Percentiles rank a stretch among this genome's conserved stretches.
These are phyloP conservation scores for Aaosphaeria arxii DNA, from an alignment of 2,329 filamentous ascomycete genomes.

Conservation along the genomic window DNA sequence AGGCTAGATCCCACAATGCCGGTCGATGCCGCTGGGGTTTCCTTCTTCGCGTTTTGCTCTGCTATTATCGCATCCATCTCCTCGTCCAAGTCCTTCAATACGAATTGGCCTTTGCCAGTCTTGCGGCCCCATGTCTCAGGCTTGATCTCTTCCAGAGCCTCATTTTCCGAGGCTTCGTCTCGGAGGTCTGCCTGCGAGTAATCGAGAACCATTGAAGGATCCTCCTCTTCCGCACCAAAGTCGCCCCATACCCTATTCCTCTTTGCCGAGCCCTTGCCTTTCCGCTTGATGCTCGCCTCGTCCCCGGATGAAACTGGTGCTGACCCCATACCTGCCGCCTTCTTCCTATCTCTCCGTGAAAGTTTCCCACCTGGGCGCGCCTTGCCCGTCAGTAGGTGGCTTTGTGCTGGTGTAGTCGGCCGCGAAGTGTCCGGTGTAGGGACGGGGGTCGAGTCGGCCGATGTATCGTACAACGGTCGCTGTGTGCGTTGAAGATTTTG, in stretches of 20 bases:
- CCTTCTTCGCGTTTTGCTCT: slow-evolving; percentile 63
- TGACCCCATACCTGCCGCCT: slow-evolving; percentile 51
- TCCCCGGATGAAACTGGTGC: slow-evolving; percentile 78
- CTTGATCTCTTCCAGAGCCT: slow-evolving; percentile 70
- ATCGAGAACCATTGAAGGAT: slow-evolving; percentile 75
- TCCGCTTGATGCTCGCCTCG: slow-evolving; percentile 61
- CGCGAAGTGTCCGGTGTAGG: slow-evolving; percentile 74
- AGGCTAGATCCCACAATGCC: slow-evolving; percentile 75
- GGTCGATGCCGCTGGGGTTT: slow-evolving; percentile 16
- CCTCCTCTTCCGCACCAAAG: slow-evolving; percentile 83
- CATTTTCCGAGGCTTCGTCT: slow-evolving; percentile 49
- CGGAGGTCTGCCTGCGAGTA: slow-evolving; percentile 69
- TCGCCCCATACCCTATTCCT: slow-evolving; percentile 91
- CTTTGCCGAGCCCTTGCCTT: slow-evolving; percentile 64
- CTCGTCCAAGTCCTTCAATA: slow-evolving; percentile 88
- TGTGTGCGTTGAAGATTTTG: slow-evolving; percentile 42
- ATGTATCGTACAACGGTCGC: slow-evolving; percentile 43
- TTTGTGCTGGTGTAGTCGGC: slow-evolving; percentile 68
- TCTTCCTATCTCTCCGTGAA: slow-evolving; percentile 77
- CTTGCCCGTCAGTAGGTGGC: slow-evolving; percentile 70
- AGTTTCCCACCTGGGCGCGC: slow-evolving; percentile 71
- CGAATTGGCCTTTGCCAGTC: slow-evolving; percentile 86
- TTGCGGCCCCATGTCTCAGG: slow-evolving; percentile 79
- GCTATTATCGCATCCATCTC: slow-evolving; percentile 89
- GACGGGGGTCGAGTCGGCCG: slow-evolving; percentile 67